Evolutionary conservation across 345 rosid genomes (phyloP).

Genomic region (Trapa incisa): DNA sequence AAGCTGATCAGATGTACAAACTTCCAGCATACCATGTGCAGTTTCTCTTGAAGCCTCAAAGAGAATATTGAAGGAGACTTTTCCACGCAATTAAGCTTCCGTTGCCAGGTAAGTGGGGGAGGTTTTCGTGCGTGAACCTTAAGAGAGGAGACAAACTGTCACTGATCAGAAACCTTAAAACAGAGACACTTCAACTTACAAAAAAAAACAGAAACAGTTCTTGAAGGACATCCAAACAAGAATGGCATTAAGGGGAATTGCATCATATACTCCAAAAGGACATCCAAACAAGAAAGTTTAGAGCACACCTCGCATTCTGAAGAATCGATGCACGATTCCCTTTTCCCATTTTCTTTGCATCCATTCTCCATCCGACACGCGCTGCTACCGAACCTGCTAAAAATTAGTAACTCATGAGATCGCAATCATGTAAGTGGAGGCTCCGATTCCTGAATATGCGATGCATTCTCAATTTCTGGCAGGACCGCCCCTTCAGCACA

Average conservation of each 20-base stretch:
- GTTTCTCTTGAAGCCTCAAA: constrained; percentile 26
- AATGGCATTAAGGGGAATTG: too few relatives aligned
- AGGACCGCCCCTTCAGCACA: too few relatives aligned
- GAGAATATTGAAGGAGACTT: constrained; percentile 27
- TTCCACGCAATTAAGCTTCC: constrained; percentile 26
- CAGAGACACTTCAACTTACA: neutral
- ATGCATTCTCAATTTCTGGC: neutral
- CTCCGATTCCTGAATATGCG: neutral
- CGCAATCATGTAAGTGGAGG: neutral
- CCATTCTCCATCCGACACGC: constrained; percentile 3
- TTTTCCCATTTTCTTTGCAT: constrained; percentile 9
- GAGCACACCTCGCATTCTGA: constrained; percentile 14
- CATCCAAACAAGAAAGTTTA: neutral
- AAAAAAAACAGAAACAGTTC: neutral
- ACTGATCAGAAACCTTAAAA: neutral
- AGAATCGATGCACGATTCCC: neutral
- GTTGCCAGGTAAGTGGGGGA: constrained; percentile 46
- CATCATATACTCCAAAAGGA: neutral
- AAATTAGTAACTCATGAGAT: neutral
- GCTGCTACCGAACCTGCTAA: neutral
- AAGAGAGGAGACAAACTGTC: neutral
- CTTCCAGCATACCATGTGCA: constrained; percentile 36
- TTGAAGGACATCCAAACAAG: neutral
- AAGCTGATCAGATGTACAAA: neutral
- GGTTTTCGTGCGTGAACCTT: constrained; percentile 33